phyloP scores from a whole-genome alignment of 192 early-diverging fungal genomes.

The Entomortierella lignicola region DNA sequence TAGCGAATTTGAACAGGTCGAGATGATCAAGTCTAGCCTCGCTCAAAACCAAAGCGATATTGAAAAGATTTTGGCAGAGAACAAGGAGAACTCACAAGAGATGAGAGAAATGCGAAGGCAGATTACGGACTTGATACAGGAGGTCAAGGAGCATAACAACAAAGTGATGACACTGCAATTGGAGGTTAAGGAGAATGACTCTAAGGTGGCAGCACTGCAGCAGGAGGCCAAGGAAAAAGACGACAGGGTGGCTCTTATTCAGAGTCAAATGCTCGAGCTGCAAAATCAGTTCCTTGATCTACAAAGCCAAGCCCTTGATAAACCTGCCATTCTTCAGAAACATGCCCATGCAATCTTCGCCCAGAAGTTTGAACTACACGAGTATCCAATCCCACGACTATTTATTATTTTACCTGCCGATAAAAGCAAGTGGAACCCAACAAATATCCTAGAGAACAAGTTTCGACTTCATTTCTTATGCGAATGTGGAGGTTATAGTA shows the following conservation, averaged over 20 bases:
- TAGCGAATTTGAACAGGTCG: neutral
- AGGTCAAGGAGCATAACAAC: neutral
- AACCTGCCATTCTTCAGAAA: neutral
- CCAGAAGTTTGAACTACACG: neutral
- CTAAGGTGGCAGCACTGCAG: too few species aligned
- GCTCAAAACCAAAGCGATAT: neutral
- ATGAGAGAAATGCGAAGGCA: neutral
- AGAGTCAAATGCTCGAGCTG: too few species aligned
- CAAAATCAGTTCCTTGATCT: too few species aligned
- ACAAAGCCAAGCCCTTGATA: neutral
- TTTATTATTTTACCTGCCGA: constrained; percentile 1
- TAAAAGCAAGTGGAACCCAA: neutral
- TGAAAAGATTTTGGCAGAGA: neutral
- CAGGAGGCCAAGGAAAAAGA: too few species aligned
- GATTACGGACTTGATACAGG: neutral
- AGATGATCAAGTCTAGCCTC: constrained; percentile 2
- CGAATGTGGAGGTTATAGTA: constrained; percentile 1
- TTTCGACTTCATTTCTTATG: constrained; percentile 8
- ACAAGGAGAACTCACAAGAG: neutral
- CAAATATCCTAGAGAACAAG: neutral
- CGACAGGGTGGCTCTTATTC: neutral
- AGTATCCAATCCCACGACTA: neutral
- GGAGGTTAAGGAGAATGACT: neutral
- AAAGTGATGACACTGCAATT: neutral
- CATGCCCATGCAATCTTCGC: neutral